A percentile compares a stretch with the other conserved stretches of the same genome.
Evolutionary conservation across 768 basidiomycete genomes (phyloP).

Genomic region (Daedalea quercina): DNA sequence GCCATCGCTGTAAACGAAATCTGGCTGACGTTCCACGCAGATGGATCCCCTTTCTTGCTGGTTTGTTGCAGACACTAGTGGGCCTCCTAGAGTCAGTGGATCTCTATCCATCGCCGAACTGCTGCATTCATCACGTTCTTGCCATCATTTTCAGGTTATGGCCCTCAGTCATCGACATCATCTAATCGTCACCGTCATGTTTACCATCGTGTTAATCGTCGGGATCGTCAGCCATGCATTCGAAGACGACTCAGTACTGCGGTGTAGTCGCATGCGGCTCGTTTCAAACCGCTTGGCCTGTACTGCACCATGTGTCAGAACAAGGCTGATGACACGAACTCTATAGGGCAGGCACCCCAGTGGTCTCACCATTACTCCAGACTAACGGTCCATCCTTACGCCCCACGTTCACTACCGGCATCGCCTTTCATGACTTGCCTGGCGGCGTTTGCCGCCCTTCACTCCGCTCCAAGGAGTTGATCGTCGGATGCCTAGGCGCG

Average conservation of each 20-base stretch:
- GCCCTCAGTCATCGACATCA: slow-evolving; percentile 36
- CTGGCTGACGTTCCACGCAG: slow-evolving; percentile 10
- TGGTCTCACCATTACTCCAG: background rate
- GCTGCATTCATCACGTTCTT: background rate
- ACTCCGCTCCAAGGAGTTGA: too few species aligned
- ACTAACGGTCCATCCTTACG: too few species aligned
- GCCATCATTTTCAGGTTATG: slow-evolving; percentile 33
- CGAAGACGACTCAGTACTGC: too few species aligned
- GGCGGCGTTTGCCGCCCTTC: too few species aligned
- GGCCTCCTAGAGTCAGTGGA: slow-evolving; percentile 32
- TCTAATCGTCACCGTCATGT: slow-evolving; percentile 18
- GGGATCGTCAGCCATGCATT: too few species aligned
- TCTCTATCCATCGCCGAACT: background rate
- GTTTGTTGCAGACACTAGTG: slow-evolving; percentile 33
- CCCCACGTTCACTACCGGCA: too few species aligned
- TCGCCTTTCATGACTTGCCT: too few species aligned
- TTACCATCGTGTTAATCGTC: too few species aligned
- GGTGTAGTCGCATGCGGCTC: too few species aligned
- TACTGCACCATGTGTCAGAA: too few species aligned
- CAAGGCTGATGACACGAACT: background rate
- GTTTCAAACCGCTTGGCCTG: too few species aligned
- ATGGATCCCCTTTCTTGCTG: slow-evolving; percentile 39
- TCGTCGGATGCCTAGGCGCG: too few species aligned
- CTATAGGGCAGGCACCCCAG: background rate
- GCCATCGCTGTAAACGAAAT: background rate